Conservation (phyloP, 2,329 filamentous ascomycete species). For the Orbilia quercus region DNA sequence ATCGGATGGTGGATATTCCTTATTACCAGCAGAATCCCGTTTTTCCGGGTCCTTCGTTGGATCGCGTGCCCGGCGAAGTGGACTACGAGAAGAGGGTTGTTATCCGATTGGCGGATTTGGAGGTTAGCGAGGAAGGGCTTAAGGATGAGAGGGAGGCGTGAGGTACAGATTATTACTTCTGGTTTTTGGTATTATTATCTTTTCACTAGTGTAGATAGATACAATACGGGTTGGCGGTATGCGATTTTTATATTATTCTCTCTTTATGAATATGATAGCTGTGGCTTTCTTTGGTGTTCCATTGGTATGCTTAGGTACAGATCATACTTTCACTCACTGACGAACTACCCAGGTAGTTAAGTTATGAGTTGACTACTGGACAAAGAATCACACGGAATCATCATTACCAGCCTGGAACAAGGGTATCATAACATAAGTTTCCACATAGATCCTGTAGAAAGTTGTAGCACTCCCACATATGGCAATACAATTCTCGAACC, state of each 20-base stretch:
- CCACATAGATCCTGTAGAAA: too few species aligned
- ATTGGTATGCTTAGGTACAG: neutral
- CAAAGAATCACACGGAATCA: too few species aligned
- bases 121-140: constrained; percentile 26
- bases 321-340: neutral
- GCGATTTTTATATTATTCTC: constrained; percentile 10
- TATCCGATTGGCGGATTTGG: constrained; percentile 12
- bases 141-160: constrained; percentile 37
- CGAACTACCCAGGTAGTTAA: too few species aligned
- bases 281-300: constrained; percentile 12
- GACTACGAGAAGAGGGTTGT: constrained; percentile 14
- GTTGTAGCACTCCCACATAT: too few species aligned
- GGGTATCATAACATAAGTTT: too few species aligned
- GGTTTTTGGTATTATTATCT: neutral
- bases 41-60: neutral
- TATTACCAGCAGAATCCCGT: constrained; percentile 16
- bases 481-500: too few species aligned
- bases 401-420: too few species aligned
- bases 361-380: too few species aligned
- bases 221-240: constrained; percentile 7
- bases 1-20: constrained; percentile 18
- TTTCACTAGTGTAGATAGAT: constrained; percentile 30
- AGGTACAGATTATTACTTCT: constrained; percentile 39
- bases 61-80: neutral
- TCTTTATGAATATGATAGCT: too few species aligned